Conservation (phyloP, 441 rosid genomes). For the Manihot esculenta region DNA sequence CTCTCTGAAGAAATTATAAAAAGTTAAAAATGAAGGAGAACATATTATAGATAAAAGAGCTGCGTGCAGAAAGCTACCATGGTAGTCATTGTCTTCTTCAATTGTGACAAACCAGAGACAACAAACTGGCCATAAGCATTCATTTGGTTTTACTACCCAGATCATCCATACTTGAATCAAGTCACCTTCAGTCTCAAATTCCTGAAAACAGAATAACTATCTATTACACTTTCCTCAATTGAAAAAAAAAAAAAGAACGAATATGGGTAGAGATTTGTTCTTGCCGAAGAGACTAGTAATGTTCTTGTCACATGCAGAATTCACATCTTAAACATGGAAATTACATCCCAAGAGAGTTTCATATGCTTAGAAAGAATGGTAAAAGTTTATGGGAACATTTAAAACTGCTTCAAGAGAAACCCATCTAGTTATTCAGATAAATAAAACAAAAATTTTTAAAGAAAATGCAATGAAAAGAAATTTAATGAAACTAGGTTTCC, state of each 20-base stretch:
- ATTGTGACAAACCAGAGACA: conserved; percentile 4
- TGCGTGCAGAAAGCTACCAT: conserved; percentile 11
- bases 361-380: background rate
- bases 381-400: background rate
- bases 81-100: background rate
- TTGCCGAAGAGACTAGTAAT: background rate
- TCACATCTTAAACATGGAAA: background rate
- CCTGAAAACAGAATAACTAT: conserved; percentile 29
- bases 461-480: background rate
- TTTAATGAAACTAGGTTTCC: background rate
- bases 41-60: too few relatives aligned
- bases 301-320: conserved; percentile 11
- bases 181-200: conserved; percentile 22
- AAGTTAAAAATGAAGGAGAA: background rate
- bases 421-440: background rate
- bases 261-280: background rate
- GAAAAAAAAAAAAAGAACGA: background rate
- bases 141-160: conserved; percentile 14
- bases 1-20: background rate
- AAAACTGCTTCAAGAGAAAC: background rate
- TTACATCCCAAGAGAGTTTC: background rate
- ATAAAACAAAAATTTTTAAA: background rate
- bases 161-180: conserved; percentile 13
- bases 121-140: conserved; percentile 17
- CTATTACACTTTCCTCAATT: background rate